Percentiles rank a stretch among this genome's conserved stretches.
Conservation (phyloP, 148 eudicot species). For the Cornus kousa region DNA sequence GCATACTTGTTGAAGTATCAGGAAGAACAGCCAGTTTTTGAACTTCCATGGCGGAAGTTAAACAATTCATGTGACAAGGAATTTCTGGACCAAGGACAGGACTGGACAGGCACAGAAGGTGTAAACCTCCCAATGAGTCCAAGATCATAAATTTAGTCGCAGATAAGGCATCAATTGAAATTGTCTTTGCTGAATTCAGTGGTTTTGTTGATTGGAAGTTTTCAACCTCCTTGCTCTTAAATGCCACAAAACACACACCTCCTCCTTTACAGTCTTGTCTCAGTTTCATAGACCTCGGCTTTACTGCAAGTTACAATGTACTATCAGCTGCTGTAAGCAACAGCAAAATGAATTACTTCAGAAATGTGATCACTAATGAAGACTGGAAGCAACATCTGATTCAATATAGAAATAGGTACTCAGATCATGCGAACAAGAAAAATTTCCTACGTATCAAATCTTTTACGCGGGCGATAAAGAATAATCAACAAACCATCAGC, state of each 20-base stretch:
- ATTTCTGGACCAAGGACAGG: conserved; percentile 25
- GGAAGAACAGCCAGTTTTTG: conserved; percentile 42
- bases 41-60: conserved; percentile 38
- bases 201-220: conserved; percentile 23
- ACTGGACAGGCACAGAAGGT: conserved; percentile 35
- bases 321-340: conserved; percentile 69
- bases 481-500: not conserved
- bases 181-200: conserved; percentile 44
- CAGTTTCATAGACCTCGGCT: conserved; percentile 60
- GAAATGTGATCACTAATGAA: conserved; percentile 12
- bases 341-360: conserved; percentile 39
- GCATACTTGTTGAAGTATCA: conserved; percentile 33
- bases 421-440: conserved; percentile 7
- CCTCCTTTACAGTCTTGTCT: conserved; percentile 65
- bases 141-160: conserved; percentile 58
- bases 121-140: conserved; percentile 63
- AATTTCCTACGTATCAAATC: not conserved
- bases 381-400: conserved; percentile 10
- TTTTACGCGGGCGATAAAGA: not conserved
- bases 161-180: conserved; percentile 61
- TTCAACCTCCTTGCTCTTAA: conserved; percentile 39
- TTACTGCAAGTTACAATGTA: conserved; percentile 81
- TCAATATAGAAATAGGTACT: not conserved
- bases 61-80: conserved; percentile 26
- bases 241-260: conserved; percentile 59